Conservation (phyloP, 768 basidiomycete genomes). For the Fomitopsis serialis region DNA sequence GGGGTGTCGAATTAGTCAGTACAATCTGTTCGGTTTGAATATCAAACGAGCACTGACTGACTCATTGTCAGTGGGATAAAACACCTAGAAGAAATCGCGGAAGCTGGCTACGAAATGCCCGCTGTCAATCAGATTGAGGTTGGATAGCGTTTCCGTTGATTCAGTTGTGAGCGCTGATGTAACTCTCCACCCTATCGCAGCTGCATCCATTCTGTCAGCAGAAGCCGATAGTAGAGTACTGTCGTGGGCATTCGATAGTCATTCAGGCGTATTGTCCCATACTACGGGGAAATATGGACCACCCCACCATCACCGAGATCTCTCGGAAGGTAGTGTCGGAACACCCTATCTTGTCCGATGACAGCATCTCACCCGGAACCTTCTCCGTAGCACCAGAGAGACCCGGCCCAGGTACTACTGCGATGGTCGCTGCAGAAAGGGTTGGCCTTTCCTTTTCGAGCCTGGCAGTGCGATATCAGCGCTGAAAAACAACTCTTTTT, state of each 20-base stretch:
- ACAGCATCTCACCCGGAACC: not conserved
- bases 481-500: not conserved
- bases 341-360: not conserved
- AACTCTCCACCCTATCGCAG: conserved; percentile 30
- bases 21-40: not conserved
- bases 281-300: conserved; percentile 40
- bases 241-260: conserved; percentile 31
- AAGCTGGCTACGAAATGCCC: conserved; percentile 57
- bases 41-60: not conserved
- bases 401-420: conserved; percentile 75
- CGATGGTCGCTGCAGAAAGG: conserved; percentile 89
- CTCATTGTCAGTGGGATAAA: conserved; percentile 47
- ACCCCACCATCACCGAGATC: conserved; percentile 47
- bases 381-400: conserved; percentile 38
- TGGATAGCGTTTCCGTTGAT: not conserved
- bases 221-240: conserved; percentile 69
- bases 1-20: conserved; percentile 49
- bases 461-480: not conserved
- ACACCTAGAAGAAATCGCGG: conserved; percentile 71
- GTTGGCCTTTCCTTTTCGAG: conserved; percentile 26
- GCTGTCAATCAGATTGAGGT: conserved; percentile 84
- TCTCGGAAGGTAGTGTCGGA: conserved; percentile 36
- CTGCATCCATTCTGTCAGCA: conserved; percentile 84
- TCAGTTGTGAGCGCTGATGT: not conserved
- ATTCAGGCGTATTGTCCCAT: conserved; percentile 58